Evolutionary conservation across 352 stramenopile genomes (phyloP).

Genomic region (Globisporangium nodosum): DNA sequence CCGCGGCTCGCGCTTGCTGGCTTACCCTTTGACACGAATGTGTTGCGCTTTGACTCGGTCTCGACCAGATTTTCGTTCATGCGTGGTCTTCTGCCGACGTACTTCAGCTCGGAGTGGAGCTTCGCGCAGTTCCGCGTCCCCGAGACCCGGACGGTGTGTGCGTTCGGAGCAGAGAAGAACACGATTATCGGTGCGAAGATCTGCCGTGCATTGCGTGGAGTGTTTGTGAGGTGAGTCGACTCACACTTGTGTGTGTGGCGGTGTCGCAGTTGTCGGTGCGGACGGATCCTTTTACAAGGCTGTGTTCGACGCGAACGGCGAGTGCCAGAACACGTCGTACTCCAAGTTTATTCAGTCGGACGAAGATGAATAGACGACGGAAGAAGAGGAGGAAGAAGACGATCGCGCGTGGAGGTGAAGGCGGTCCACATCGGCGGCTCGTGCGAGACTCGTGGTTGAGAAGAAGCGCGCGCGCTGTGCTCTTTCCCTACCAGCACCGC

Average conservation of each 20-base stretch:
- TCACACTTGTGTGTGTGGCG: constrained; percentile 6
- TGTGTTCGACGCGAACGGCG: constrained; percentile 80
- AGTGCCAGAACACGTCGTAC: constrained; percentile 88
- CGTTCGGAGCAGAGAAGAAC: constrained; percentile 90
- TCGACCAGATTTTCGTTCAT: constrained; percentile 83
- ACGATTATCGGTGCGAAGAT: constrained; percentile 81
- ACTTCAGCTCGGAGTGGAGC: constrained; percentile 93
- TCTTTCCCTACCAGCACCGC: background rate
- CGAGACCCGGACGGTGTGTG: constrained; percentile 89
- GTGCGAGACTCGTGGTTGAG: no score
- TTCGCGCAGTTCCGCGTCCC: constrained; percentile 92
- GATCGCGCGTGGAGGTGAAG: background rate
- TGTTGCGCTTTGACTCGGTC: background rate
- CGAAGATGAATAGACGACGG: constrained; percentile 69
- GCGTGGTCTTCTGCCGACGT: constrained; percentile 88
- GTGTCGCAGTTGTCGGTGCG: constrained; percentile 67
- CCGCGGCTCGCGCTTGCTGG: background rate
- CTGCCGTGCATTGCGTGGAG: background rate
- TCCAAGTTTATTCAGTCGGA: constrained; percentile 89
- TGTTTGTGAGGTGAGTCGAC: background rate
- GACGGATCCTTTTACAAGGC: constrained; percentile 89
- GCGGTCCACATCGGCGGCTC: background rate
- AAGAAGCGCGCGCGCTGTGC: background rate
- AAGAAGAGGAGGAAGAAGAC: background rate
- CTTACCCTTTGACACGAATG: background rate